phyloP scores from a whole-genome alignment of 2,329 filamentous ascomycete genomes.

The Talaromyces sp. region DNA sequence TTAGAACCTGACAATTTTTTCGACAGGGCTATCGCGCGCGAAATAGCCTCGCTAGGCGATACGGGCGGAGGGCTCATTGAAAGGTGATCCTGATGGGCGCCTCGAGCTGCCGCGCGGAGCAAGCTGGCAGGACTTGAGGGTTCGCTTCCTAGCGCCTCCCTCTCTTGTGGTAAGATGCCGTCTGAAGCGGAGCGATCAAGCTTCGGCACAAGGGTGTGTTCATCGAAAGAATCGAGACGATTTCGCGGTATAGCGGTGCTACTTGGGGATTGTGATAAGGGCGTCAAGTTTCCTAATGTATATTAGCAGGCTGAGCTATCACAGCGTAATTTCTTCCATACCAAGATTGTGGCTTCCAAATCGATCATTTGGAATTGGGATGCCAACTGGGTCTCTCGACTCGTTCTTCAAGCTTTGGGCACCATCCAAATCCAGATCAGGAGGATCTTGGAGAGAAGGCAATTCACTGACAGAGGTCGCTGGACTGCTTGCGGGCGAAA shows the following conservation, averaged over 20 bases:
- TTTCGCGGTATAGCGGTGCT: constrained; percentile 27
- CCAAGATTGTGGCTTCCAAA: constrained; percentile 16
- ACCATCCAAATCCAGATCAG: constrained; percentile 48
- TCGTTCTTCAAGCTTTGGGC: constrained; percentile 21
- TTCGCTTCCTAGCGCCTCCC: constrained; percentile 10
- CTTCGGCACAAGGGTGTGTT: constrained; percentile 31
- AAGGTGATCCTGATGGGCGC: constrained; percentile 35
- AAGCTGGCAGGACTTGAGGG: constrained; percentile 4
- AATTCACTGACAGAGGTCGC: constrained; percentile 34
- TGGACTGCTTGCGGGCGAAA: constrained; percentile 85
- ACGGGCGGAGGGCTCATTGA: constrained; percentile 76
- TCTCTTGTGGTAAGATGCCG: constrained; percentile 45
- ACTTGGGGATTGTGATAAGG: constrained; percentile 39
- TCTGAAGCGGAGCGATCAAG: constrained; percentile 54
- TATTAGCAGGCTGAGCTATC: neutral
- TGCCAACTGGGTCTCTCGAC: constrained; percentile 24
- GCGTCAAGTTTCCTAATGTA: constrained; percentile 35
- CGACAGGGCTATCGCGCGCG: constrained; percentile 78
- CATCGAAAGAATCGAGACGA: constrained; percentile 29
- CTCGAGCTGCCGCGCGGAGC: constrained; percentile 15
- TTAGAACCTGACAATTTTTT: constrained; percentile 85
- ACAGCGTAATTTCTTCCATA: constrained; percentile 11
- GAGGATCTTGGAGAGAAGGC: constrained; percentile 46
- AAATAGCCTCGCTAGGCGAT: constrained; percentile 69
- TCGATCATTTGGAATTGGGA: constrained; percentile 25